A percentile compares a stretch with the other conserved stretches of the same genome.
These are phyloP conservation scores for Ganoderma resinaceum DNA, from an alignment of 1,284 basidiomycete species.

Conservation along the genomic window DNA sequence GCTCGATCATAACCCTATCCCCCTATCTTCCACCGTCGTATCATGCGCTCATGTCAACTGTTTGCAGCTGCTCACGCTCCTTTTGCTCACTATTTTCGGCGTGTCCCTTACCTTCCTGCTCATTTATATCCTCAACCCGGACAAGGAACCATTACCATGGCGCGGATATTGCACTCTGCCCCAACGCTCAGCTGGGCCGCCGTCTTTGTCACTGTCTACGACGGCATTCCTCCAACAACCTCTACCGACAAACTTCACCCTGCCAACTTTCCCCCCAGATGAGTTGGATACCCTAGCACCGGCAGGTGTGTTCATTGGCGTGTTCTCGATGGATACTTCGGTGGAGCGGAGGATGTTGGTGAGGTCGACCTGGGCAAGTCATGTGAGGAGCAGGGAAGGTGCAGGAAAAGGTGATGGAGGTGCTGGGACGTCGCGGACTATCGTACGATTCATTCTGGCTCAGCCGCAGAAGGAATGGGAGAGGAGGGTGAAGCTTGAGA, in stretches of 20 bases:
- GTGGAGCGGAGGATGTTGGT: constrained; percentile 91
- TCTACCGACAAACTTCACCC: constrained; percentile 49
- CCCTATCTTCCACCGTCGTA: not conserved
- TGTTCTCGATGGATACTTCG: constrained; percentile 90
- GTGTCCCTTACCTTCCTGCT: constrained; percentile 83
- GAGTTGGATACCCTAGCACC: constrained; percentile 83
- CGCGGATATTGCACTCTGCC: constrained; percentile 87
- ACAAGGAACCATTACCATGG: constrained; percentile 96
- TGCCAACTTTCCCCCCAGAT: constrained; percentile 64
- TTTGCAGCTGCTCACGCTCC: constrained; percentile 71
- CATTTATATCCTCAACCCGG: constrained; percentile 93
- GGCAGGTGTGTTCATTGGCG: constrained; percentile 88
- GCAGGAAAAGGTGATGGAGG: constrained; percentile 75
- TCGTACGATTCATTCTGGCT: constrained; percentile 93
- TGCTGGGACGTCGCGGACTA: constrained; percentile 82
- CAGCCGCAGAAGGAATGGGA: constrained; percentile 85
- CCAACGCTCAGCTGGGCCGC: constrained; percentile 49
- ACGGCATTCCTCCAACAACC: constrained; percentile 45
- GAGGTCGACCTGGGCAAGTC: constrained; percentile 89
- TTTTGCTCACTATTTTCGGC: constrained; percentile 76
- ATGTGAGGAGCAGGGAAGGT: constrained; percentile 79
- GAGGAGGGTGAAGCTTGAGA: constrained; percentile 84
- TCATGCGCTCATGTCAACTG: constrained; percentile 4
- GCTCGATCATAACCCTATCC: not conserved
- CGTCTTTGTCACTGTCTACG: constrained; percentile 45